phyloP scores from a whole-genome alignment of 2,329 filamentous ascomycete genomes.

The Aspergillus thermomutatus region DNA sequence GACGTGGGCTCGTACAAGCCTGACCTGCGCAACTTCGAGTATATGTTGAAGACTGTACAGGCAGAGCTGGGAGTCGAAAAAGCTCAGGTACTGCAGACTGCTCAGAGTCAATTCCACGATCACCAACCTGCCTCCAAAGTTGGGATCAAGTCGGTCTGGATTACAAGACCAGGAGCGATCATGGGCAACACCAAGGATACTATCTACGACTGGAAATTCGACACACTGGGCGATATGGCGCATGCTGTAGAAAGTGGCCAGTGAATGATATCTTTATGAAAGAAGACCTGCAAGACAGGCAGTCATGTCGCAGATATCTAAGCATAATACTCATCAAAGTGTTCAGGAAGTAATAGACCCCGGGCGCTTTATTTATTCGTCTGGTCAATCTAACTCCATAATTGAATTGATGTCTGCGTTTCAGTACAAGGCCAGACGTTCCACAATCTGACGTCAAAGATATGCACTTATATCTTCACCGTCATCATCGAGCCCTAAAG shows the following conservation, averaged over 20 bases:
- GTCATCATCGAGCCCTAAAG: too few species aligned
- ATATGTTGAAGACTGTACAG: constrained; percentile 56
- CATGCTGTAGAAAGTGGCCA: constrained; percentile 36
- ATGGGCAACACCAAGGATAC: constrained; percentile 38
- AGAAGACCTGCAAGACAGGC: too few species aligned
- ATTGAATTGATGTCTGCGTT: too few species aligned
- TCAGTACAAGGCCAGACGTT: too few species aligned
- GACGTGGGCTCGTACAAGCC: constrained; percentile 73
- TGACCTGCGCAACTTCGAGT: constrained; percentile 60
- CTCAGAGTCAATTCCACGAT: constrained; percentile 65
- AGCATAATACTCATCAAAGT: too few species aligned
- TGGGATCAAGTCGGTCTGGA: constrained; percentile 63
- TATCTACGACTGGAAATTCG: constrained; percentile 56
- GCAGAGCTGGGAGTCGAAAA: constrained; percentile 56
- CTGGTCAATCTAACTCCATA: too few species aligned
- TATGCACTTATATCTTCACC: too few species aligned
- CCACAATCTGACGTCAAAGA: too few species aligned
- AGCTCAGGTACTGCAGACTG: constrained; percentile 62
- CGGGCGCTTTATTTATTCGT: too few species aligned
- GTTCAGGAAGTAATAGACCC: too few species aligned
- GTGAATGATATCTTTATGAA: neutral
- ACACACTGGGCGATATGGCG: constrained; percentile 59
- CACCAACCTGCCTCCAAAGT: constrained; percentile 62
- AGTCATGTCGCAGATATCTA: too few species aligned
- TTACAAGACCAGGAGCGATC: constrained; percentile 47